Evolutionary conservation across 2,329 filamentous ascomycete species (phyloP).

Genomic region (Dryadomyces quercivorus): DNA sequence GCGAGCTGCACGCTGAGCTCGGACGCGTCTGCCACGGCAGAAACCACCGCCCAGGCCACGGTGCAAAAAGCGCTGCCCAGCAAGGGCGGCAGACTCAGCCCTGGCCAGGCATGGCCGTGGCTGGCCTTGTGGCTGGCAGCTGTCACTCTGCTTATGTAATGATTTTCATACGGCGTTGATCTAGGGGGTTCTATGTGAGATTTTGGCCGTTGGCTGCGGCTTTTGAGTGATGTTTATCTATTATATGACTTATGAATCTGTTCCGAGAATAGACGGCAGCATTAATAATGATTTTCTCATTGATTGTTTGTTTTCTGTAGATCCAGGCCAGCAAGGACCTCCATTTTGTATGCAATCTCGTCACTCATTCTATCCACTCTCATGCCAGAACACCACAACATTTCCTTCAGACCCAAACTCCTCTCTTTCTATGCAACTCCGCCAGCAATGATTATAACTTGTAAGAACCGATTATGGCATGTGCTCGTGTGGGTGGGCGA

Average conservation of each 20-base stretch:
- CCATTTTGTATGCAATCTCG: no score
- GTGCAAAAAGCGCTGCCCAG: conserved; percentile 40
- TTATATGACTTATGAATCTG: no score
- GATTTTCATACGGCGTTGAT: background rate
- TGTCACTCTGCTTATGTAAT: background rate
- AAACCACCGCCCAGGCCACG: conserved; percentile 36
- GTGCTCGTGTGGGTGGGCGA: conserved; percentile 49
- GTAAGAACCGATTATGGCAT: conserved; percentile 39
- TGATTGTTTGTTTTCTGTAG: no score
- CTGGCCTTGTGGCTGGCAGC: background rate
- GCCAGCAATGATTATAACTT: no score
- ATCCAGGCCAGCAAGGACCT: no score
- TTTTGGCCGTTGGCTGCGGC: conserved; percentile 10
- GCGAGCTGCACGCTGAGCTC: conserved; percentile 54
- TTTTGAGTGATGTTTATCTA: no score
- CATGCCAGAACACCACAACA: no score
- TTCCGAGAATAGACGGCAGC: no score
- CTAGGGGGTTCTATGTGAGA: background rate
- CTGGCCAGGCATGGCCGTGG: background rate
- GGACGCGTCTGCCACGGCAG: conserved; percentile 13
- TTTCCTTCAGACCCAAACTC: no score
- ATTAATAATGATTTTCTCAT: no score
- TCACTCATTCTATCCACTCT: no score
- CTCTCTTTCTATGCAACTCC: no score
- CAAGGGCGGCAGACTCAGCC: background rate